Conservation (phyloP, 805 yeast species). For the Wickerhamiella slavikovae region DNA sequence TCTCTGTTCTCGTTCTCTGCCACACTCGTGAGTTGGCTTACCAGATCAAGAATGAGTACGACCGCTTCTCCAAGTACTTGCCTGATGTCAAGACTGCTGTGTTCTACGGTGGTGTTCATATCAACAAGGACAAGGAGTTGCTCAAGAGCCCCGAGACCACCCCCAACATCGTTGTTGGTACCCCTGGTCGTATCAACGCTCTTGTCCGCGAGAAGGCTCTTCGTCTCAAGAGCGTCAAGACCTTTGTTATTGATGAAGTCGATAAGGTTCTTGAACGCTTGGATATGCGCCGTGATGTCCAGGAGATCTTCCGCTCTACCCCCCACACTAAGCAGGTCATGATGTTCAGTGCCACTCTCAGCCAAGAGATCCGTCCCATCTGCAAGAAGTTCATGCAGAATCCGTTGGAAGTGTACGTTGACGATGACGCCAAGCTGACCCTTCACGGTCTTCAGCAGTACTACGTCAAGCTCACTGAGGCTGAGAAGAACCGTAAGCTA, state of each 20-base stretch:
- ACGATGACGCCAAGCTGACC: constrained; percentile 92
- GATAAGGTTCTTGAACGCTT: constrained; percentile 83
- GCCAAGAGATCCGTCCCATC: constrained; percentile 85
- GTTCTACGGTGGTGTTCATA: constrained; percentile 88
- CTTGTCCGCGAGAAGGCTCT: constrained; percentile 79
- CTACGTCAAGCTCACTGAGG: constrained; percentile 73
- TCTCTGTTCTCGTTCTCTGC: constrained; percentile 83
- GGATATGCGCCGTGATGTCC: constrained; percentile 97
- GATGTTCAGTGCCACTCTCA: constrained; percentile 96
- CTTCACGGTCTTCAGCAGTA: constrained; percentile 96
- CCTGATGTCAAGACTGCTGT: constrained; percentile 95
- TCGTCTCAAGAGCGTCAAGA: constrained; percentile 73
- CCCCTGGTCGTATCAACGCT: constrained; percentile 95
- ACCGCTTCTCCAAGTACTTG: constrained; percentile 94
- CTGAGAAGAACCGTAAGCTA: constrained; percentile 80
- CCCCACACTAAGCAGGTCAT: constrained; percentile 97
- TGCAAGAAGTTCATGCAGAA: constrained; percentile 97
- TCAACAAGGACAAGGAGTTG: constrained; percentile 65
- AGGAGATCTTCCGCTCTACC: constrained; percentile 90
- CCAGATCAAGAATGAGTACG: constrained; percentile 92
- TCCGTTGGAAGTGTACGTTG: constrained; percentile 92
- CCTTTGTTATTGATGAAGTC: constrained; percentile 94
- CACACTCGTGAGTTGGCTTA: constrained; percentile 98
- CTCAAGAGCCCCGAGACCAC: constrained; percentile 81
- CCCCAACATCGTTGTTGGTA: constrained; percentile 93